A percentile compares a stretch with the other conserved stretches of the same genome.
phyloP scores from a whole-genome alignment of 2,329 filamentous ascomycete species.

The Aspergillus sp. region DNA sequence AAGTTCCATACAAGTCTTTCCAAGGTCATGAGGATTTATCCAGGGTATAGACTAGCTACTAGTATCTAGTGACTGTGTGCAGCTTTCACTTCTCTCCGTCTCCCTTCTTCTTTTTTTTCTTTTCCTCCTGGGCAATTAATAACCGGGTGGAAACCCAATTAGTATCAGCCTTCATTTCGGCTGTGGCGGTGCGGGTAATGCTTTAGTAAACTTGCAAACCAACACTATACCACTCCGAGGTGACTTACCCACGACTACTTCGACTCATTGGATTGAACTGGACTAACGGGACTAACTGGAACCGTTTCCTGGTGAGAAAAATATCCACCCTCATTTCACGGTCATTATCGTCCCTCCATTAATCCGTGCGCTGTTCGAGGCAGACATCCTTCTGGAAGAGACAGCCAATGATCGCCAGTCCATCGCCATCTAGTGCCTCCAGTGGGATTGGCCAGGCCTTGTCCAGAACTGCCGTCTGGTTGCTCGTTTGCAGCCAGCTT shows the following conservation, averaged over 20 bases:
- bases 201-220: neutral
- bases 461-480: constrained; percentile 11
- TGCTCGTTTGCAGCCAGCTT: constrained; percentile 21
- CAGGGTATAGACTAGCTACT: neutral
- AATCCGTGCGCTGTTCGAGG: neutral
- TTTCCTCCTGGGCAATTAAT: too few relatives aligned
- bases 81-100: too few relatives aligned
- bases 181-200: neutral
- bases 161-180: neutral
- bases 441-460: constrained; percentile 22
- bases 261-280: too few relatives aligned
- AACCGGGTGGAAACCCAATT: neutral
- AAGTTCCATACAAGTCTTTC: neutral
- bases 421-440: neutral
- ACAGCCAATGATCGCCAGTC: neutral
- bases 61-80: too few relatives aligned
- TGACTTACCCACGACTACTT: too few relatives aligned
- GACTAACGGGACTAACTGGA: too few relatives aligned
- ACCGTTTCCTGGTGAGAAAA: neutral
- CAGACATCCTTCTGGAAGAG: neutral
- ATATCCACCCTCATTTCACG: too few relatives aligned
- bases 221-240: too few relatives aligned
- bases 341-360: neutral
- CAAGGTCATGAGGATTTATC: neutral
- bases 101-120: too few relatives aligned